Evolutionary conservation across 768 basidiomycete species (phyloP).

Genomic region (Suillus bovinus): DNA sequence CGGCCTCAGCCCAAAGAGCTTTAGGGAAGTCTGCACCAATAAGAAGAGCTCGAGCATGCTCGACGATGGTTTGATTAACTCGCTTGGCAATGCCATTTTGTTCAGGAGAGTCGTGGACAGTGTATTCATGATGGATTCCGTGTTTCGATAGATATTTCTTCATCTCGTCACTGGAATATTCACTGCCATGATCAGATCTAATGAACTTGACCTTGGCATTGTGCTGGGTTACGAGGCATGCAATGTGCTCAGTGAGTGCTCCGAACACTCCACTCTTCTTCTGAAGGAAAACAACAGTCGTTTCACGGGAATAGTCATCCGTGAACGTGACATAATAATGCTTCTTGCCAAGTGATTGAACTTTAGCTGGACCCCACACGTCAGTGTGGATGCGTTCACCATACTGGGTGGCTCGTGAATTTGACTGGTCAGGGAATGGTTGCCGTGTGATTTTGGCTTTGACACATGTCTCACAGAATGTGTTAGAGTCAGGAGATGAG

Average conservation of each 20-base stretch:
- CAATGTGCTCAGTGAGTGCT: conserved; percentile 26
- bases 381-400: no score
- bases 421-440: background rate
- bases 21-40: no score
- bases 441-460: background rate
- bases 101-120: conserved; percentile 25
- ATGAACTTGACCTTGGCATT: conserved; percentile 21
- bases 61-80: no score
- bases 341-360: no score
- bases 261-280: conserved; percentile 26
- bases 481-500: no score
- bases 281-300: conserved; percentile 25
- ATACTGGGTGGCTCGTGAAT: no score
- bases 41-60: no score
- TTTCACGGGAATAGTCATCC: conserved; percentile 34
- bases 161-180: conserved; percentile 25
- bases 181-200: conserved; percentile 25
- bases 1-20: no score
- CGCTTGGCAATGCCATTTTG: conserved; percentile 27
- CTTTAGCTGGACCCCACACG: no score
- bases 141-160: conserved; percentile 13
- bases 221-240: conserved; percentile 27
- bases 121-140: conserved; percentile 25
- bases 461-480: no score
- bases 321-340: conserved; percentile 38